Evolutionary conservation across 768 basidiomycete species (phyloP), one percentile per base, ranked within the genome.

Genomic region (Lepiota venenata): DNA sequence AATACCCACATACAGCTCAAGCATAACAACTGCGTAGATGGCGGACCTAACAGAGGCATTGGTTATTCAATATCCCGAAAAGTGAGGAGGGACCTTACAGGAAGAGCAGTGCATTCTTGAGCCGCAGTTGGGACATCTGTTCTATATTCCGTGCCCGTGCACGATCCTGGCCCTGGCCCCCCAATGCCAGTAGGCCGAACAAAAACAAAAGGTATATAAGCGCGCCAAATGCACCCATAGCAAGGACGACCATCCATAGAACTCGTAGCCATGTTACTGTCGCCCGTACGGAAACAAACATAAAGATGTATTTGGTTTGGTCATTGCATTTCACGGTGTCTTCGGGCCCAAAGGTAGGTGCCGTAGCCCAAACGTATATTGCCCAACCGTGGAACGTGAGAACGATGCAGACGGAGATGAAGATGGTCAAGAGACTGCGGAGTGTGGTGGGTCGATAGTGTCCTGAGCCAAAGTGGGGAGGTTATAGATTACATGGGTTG

Each of bases 301-400:
- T 52, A 40, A 59, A 52, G 46, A 59, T 49, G 36, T 59, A 59
- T 48, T 53, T 59, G 50, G 56, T 59, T 16, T 47, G 37, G 18
- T 56, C 39, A 35, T 59, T 59, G 55, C 54, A 55, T n/a, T 53
- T 53, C 41, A 46, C 47, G 15, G 37, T 40, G 20, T 41, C 10
- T 12, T 16, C 4, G 9, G 20, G 25, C 8, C 58, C 58, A 36
- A 59, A 59, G 10, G 20, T 43, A 4, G 51, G 55, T 12, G 58
- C 58, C n/a, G 50, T 53, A 5, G 58, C 55, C 58, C 58, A 59
- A 42, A 59, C 46, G 21, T 59, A 59, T 2, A 59, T 9, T 11
- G 58, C 56, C 43, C 52, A 59, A 8, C 58, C 49, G 9, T 47
- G 42, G 47, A 54, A 59, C n/a, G 56, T 47, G 50, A 59, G 43